Evolutionary conservation across 2,329 filamentous ascomycete genomes (phyloP).

Genomic region (Nemania abortiva): DNA sequence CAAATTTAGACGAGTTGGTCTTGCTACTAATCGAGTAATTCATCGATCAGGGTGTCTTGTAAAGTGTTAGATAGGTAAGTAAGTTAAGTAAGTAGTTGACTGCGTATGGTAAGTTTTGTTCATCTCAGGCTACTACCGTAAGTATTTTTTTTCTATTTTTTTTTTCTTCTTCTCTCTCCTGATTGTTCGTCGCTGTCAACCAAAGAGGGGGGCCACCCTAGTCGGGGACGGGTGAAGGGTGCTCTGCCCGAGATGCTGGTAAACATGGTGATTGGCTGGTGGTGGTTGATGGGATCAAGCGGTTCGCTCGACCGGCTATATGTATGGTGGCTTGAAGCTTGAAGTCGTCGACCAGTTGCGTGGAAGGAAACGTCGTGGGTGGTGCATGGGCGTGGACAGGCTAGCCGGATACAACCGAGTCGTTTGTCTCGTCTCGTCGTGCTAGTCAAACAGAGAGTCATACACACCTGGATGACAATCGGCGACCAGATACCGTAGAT

Average conservation of each 20-base stretch:
- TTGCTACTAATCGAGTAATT: constrained; percentile 45
- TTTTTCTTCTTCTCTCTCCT: not conserved
- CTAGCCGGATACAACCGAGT: constrained; percentile 13
- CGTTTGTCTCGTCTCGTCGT: constrained; percentile 5
- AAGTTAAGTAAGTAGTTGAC: too few species aligned
- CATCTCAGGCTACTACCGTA: not conserved
- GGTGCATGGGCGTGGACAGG: constrained; percentile 17
- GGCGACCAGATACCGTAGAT: not conserved
- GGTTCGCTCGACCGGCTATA: constrained; percentile 34
- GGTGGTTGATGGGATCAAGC: constrained; percentile 29
- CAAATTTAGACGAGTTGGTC: not conserved
- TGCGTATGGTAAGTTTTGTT: not conserved
- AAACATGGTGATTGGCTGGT: constrained; percentile 38
- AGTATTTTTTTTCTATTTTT: not conserved
- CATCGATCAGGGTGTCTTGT: constrained; percentile 23
- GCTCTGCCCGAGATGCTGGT: constrained; percentile 37
- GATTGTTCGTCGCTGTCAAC: constrained; percentile 10
- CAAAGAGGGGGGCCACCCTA: constrained; percentile 13
- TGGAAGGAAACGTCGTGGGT: constrained; percentile 15
- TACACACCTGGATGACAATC: not conserved
- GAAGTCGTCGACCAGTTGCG: constrained; percentile 21
- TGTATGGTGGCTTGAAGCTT: constrained; percentile 31
- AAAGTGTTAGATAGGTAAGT: constrained; percentile 12
- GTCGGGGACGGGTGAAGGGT: constrained; percentile 12
- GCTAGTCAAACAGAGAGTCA: constrained; percentile 4